Base-by-base conservation (phyloP, 73 alveolate genomes). In the Paramecium sexaurelia region DNA sequence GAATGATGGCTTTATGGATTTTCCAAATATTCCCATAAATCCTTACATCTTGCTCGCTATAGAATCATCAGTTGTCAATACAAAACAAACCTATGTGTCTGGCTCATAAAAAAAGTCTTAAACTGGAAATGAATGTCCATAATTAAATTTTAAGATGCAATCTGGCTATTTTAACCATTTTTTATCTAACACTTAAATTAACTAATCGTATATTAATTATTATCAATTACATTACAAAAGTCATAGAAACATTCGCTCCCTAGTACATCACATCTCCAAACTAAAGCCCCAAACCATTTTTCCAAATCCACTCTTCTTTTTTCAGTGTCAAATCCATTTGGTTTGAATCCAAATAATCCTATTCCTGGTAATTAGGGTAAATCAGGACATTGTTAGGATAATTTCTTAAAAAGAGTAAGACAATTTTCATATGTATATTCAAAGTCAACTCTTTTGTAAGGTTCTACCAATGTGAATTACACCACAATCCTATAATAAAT, bases 401-500 rank as follows among this genome's bases (percentile, higher is more conserved):
- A n/a, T n/a, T n/a, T n/a, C n/a, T 26, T 32, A 15, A 35, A 37
- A 15, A 0, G 35, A 1, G 35, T 55, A 73, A 13, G n/a, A n/a
- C n/a, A n/a, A n/a, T 6, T 73, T 15, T 73, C 67, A 35, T 73
- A 73, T 26, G 67, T 1, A 35, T 73, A 73, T 73, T 73, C 87
- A 3, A 73, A 73, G 1, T 35, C 87, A n/a, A 26, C 87, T 1
- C 61, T 29, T 1, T 73, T 3, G 39, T 9, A 73, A n/a, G 87
- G 87, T 7, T n/a, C n/a, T n/a, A n/a, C n/a, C n/a, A n/a, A n/a
- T n/a, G n/a, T n/a, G n/a, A n/a, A n/a, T n/a, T n/a, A n/a, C n/a
- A 37, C 61, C 5, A 35, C 19, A 73, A 73, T 73, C 36, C 2
- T 1, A 73, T 73, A 73, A 35, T 73, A 73, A n/a, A 73, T 15